Percentiles rank a stretch among this genome's conserved stretches.
Conservation (phyloP, 257 asterid genomes). For the Nicotiana otophora region DNA sequence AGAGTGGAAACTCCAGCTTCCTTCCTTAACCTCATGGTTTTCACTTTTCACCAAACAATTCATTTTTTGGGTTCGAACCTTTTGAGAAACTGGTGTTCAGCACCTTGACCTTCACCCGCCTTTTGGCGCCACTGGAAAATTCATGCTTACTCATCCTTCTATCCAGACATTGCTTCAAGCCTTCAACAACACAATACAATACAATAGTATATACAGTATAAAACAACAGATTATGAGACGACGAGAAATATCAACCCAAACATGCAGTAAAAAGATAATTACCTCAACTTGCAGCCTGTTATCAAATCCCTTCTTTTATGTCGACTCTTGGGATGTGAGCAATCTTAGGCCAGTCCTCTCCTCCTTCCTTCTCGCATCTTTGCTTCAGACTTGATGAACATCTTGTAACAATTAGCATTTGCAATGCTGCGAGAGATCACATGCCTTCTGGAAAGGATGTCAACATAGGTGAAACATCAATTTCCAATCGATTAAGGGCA, state of each 20-base stretch:
- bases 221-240: neutral
- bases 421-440: neutral
- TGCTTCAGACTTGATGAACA: neutral
- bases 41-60: too few species aligned
- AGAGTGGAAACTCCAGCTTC: neutral
- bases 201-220: neutral
- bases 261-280: neutral
- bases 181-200: neutral
- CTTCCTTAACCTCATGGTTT: neutral
- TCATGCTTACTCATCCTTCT: neutral
- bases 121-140: neutral
- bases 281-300: neutral
- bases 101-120: neutral
- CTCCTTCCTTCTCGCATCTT: neutral
- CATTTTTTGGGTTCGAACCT: too few species aligned
- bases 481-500: neutral
- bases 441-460: neutral
- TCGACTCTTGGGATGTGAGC: neutral
- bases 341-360: constrained; percentile 7
- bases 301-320: neutral
- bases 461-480: neutral
- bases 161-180: neutral
- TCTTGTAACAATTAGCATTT: neutral
- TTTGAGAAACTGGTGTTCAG: neutral
- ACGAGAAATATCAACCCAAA: neutral